Evolutionary conservation across 257 asterid genomes (phyloP).

Genomic region (Solanum lycopersicoides): DNA sequence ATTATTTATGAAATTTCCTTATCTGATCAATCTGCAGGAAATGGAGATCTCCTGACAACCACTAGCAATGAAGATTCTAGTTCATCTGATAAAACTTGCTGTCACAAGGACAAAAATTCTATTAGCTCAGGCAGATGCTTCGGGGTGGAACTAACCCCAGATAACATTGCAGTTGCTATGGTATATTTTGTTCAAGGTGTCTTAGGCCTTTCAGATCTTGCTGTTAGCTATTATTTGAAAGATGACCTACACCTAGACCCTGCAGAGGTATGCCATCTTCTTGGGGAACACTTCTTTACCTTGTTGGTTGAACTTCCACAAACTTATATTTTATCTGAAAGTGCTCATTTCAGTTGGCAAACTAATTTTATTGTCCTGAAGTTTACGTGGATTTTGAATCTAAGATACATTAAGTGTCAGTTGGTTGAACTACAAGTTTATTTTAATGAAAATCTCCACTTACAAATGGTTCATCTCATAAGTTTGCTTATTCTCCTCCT

Average conservation of each 20-base stretch:
- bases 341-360: not conserved
- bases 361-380: not conserved
- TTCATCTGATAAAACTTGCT: constrained; percentile 27
- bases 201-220: constrained; percentile 83
- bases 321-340: not conserved
- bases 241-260: constrained; percentile 95
- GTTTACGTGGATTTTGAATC: not conserved
- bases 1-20: not conserved
- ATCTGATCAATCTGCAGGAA: constrained; percentile 34
- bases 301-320: not conserved
- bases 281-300: not conserved
- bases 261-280: constrained; percentile 67
- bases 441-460: not conserved
- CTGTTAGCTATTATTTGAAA: constrained; percentile 88
- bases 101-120: constrained; percentile 40
- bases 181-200: constrained; percentile 99
- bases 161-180: constrained; percentile 91
- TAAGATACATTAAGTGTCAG: not conserved
- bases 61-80: constrained; percentile 35
- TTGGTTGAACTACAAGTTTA: not conserved
- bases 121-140: constrained; percentile 38
- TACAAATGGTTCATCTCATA: not conserved
- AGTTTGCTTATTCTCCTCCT: not conserved
- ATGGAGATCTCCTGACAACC: constrained; percentile 30
- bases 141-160: constrained; percentile 86